Evolutionary conservation across 2,329 filamentous ascomycete genomes (phyloP).

Genomic region (Ophiostoma triangulosporum): DNA sequence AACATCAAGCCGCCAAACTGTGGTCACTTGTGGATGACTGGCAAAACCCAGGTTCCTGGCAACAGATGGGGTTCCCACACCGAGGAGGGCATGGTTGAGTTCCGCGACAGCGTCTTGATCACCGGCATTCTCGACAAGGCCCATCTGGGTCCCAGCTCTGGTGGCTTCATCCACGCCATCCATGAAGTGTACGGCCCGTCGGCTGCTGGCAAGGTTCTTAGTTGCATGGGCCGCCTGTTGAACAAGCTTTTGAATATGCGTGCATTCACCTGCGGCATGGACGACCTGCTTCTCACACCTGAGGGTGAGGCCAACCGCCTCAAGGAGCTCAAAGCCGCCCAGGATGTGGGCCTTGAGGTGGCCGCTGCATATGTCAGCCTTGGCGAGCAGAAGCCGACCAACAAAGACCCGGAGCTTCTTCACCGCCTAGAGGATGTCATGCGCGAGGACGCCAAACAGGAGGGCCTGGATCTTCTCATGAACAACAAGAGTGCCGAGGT

Average conservation of each 20-base stretch:
- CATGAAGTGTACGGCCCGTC: slow-evolving; percentile 89
- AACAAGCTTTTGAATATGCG: slow-evolving; percentile 87
- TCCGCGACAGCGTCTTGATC: slow-evolving; percentile 77
- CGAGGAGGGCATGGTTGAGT: slow-evolving; percentile 70
- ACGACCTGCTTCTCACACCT: slow-evolving; percentile 76
- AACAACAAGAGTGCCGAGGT: slow-evolving; percentile 57
- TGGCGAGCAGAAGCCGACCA: slow-evolving; percentile 45
- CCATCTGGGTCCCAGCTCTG: slow-evolving; percentile 76
- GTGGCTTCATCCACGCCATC: slow-evolving; percentile 80
- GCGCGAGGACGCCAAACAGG: slow-evolving; percentile 82
- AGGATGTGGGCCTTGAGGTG: slow-evolving; percentile 60
- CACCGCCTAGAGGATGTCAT: slow-evolving; percentile 77
- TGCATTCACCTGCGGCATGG: slow-evolving; percentile 93
- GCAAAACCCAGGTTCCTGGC: slow-evolving; percentile 65
- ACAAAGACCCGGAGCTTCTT: slow-evolving; percentile 56
- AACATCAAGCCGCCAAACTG: slow-evolving; percentile 74
- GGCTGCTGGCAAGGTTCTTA: slow-evolving; percentile 73
- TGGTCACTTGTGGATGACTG: slow-evolving; percentile 63
- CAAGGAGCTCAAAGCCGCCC: slow-evolving; percentile 53
- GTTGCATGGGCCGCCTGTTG: slow-evolving; percentile 75
- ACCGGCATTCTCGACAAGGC: slow-evolving; percentile 91
- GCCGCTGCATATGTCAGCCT: slow-evolving; percentile 83
- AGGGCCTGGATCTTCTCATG: slow-evolving; percentile 76
- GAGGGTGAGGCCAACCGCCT: slow-evolving; percentile 61
- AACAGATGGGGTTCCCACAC: slow-evolving; percentile 63